Evolutionary conservation across 345 rosid species (phyloP), one percentile per base, ranked within the genome.

Genomic region (Eucalyptus pauciflora): DNA sequence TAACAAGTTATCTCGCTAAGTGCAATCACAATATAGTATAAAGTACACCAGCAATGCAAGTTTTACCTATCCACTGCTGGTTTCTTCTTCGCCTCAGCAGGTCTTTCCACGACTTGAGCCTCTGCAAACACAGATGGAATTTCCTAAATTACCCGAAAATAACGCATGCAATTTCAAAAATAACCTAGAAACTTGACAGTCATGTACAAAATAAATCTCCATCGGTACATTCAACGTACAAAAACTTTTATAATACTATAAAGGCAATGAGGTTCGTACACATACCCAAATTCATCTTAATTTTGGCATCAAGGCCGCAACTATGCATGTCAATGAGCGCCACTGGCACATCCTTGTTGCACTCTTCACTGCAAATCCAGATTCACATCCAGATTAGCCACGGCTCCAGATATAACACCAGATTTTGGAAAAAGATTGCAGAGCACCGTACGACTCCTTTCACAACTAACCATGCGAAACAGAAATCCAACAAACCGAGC

Each of bases 261-360:
- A 76, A 76, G 48, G 58, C 50, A 20, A 67, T 1, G 50, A 76
- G 43, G 33, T 8, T 37, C 1, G 41, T 18, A n/a, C 31, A 85
- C 90, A 33, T 6, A 97, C 99, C 97, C 80, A 95, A 90, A 85
- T 95, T 95, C 95, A 93, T 94, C 93, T 94, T 94, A 90, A 97
- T 96, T 86, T 93, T 95, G 45, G 96, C 98, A 58, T 98, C 99
- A 90, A 98, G 99, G 89, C 99, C 94, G 87, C 99, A 97, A 88
- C 92, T 93, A 54, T 98, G 99, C 93, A 98, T 92, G 31, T 93
- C 88, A 29, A 98, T 95, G 31, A 97, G 97, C 41, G 94, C 99
- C 41, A 97, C 96, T 0, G 99, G 94, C 7, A 98, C 97, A 67
- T 92, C 87, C 93, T 94, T 95, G 67, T 89, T 96, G 91, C 99